Base-by-base conservation (phyloP, 2,329 filamentous ascomycete species). In the Chrysoporthe austroafricana region DNA sequence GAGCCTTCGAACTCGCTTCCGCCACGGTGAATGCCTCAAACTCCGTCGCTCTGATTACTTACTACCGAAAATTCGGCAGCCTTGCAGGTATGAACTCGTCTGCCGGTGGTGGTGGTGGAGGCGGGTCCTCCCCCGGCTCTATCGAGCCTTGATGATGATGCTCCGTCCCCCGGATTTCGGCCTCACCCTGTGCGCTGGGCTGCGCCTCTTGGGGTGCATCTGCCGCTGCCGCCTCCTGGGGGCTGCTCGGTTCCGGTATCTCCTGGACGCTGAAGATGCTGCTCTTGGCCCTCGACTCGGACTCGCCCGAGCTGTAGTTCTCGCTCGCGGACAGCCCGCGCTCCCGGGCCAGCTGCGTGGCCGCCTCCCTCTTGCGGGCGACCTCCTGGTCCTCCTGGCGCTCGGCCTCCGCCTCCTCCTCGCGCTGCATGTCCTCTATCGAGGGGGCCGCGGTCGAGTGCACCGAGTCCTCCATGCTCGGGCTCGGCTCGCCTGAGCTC, bases 81-180 rank as follows among this genome's bases (percentile, higher is more conserved):
- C 86, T 81, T 46, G 88, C 88, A 4, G 87, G 87, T 32, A 89
- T 79, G 71, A 90, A 90, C 2, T 77, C 77, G 26, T 44, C 21
- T 46, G 46, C 18, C 14, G 3, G 36, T 43, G 43, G 11, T 42
- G 32, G 36, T 43, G 43, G 11, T 42, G 32, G 42, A 34, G 36
- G 54, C 48, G 14, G 36, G 32, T 18, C 71, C 48, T 71, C 73
- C 21, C 70, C 62, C 32, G 21, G 9, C 42, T 5, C 18, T 21
- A 9, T 13, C 42, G 36, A 8, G 39, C 14, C 2, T 39, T 11
- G 57, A 21, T 26, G 26, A 26, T 26, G 11, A 36, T n/a, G 26
- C 14, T 59, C 16, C 16, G 1, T 14, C 26, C 26, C 50, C 50
- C 32, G 50, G 50, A 14, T 14, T 26, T 44, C 42, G 6, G 44